These are phyloP conservation scores for Arachis monticola DNA, from an alignment of 331 rosid genomes.

Conservation along the genomic window DNA sequence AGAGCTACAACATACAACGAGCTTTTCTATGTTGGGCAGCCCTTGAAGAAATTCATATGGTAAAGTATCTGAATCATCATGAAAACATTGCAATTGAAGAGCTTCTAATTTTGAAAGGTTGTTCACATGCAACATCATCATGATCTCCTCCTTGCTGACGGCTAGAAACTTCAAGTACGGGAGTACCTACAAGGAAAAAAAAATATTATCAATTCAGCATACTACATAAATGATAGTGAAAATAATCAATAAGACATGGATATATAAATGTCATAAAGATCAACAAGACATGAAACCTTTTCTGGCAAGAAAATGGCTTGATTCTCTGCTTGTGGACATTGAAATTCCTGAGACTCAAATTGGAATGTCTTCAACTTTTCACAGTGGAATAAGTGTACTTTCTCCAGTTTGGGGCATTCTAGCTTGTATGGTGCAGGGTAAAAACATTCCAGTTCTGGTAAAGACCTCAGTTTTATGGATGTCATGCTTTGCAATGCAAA, in stretches of 20 bases:
- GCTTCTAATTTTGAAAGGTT: background rate
- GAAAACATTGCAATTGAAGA: conserved; percentile 8
- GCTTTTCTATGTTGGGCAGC: background rate
- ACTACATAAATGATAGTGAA: too few species aligned
- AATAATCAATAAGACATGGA: background rate
- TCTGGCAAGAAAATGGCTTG: background rate
- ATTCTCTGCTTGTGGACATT: background rate
- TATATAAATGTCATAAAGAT: too few species aligned
- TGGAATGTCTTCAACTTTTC: conserved; percentile 2
- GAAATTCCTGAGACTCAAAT: background rate
- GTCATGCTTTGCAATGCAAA: background rate
- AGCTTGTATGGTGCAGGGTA: background rate
- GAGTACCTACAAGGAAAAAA: conserved; percentile 2
- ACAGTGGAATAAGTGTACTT: background rate
- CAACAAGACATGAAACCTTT: conserved; percentile 7
- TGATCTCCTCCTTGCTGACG: conserved; percentile 18
- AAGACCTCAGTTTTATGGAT: background rate
- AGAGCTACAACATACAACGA: background rate
- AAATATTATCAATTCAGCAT: background rate
- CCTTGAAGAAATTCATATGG: background rate
- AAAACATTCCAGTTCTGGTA: conserved; percentile 23
- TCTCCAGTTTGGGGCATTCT: conserved; percentile 6
- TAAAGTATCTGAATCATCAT: conserved; percentile 1
- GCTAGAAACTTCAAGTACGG: conserved; percentile 14
- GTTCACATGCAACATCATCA: background rate